Conservation (phyloP, 2,329 filamentous ascomycete genomes). For the Harringtonia lauricola region DNA sequence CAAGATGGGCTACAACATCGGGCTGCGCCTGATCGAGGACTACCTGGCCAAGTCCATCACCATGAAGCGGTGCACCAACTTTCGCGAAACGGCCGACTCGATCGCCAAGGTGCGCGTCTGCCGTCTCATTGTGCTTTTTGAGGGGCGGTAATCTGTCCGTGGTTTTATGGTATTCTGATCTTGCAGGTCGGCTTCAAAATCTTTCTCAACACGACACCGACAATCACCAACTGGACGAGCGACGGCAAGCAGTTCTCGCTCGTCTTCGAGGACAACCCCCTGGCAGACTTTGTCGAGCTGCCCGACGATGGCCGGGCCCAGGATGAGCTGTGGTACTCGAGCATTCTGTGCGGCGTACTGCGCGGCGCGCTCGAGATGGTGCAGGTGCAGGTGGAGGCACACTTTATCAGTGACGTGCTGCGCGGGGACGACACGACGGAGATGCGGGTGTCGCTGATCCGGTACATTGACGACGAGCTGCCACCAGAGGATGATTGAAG, state of each 20-base stretch:
- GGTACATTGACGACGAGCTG: constrained; percentile 96
- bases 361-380: constrained; percentile 95
- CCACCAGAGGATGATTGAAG: constrained; percentile 85
- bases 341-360: constrained; percentile 88
- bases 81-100: constrained; percentile 93
- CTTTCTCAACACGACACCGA: constrained; percentile 92
- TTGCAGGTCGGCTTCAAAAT: constrained; percentile 95
- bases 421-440: constrained; percentile 93
- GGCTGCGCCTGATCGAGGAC: constrained; percentile 89
- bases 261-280: constrained; percentile 91
- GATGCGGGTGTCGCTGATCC: constrained; percentile 84
- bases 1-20: constrained; percentile 99
- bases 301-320: constrained; percentile 93
- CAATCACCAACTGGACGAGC: constrained; percentile 87
- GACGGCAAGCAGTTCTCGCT: constrained; percentile 96
- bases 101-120: constrained; percentile 58
- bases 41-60: constrained; percentile 93
- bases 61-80: constrained; percentile 80
- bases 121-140: neutral
- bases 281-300: constrained; percentile 94
- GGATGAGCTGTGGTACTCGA: constrained; percentile 97
- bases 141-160: neutral
- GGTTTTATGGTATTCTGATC: neutral
- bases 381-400: constrained; percentile 96
- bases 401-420: constrained; percentile 89